Evolutionary conservation across 2,329 filamentous ascomycete species (phyloP).

Genomic region (Cytospora piceae): DNA sequence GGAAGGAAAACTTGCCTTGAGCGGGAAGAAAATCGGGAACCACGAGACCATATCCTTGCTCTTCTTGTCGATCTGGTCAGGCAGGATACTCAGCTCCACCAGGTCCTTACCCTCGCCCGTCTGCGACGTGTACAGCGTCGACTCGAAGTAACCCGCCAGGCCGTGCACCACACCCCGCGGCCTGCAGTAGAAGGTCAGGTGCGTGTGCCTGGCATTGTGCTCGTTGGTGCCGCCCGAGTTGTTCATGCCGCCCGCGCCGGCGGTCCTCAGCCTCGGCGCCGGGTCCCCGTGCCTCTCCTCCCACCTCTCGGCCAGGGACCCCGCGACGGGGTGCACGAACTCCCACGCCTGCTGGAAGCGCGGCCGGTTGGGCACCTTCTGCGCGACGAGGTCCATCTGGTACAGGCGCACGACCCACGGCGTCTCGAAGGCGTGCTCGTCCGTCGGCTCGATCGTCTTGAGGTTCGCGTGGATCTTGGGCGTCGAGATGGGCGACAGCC

Average conservation of each 20-base stretch:
- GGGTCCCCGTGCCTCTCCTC: constrained; percentile 54
- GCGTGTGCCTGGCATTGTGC: constrained; percentile 84
- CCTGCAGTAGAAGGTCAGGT: constrained; percentile 76
- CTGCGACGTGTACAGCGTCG: constrained; percentile 77
- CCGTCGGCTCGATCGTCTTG: constrained; percentile 60
- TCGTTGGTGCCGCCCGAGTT: constrained; percentile 83
- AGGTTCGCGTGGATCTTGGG: constrained; percentile 87
- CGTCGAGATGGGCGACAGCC: constrained; percentile 87
- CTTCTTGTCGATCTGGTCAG: constrained; percentile 88
- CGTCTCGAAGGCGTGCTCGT: constrained; percentile 79
- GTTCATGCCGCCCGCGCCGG: constrained; percentile 72
- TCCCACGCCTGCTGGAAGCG: constrained; percentile 80
- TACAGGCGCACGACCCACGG: constrained; percentile 95
- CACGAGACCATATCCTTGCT: constrained; percentile 98
- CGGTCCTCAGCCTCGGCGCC: constrained; percentile 64
- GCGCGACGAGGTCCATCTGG: constrained; percentile 83
- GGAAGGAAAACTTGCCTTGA: constrained; percentile 68
- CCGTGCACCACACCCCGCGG: constrained; percentile 87
- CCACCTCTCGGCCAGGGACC: constrained; percentile 40
- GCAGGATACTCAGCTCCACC: constrained; percentile 90
- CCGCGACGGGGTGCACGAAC: constrained; percentile 75
- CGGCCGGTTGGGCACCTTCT: constrained; percentile 58
- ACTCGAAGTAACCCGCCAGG: constrained; percentile 93
- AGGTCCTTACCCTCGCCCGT: constrained; percentile 49
- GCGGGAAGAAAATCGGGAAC: constrained; percentile 98